phyloP scores from a whole-genome alignment of 352 stramenopile genomes.

The Peronospora destructor region DNA sequence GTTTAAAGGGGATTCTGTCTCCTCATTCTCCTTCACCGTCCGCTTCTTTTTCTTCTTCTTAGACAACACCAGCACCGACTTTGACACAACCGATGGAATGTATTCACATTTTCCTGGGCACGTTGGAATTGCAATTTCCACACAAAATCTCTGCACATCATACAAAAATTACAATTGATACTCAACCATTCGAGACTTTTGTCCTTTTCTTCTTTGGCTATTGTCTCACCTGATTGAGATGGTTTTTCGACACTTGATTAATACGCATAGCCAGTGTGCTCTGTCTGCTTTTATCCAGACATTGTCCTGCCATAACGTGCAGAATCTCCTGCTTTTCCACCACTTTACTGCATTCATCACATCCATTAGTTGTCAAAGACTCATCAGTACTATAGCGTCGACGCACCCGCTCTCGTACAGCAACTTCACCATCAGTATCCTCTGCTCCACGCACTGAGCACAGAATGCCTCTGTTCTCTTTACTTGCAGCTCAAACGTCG shows the following conservation, averaged over 20 bases:
- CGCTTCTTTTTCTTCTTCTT: constrained; percentile 74
- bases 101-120: constrained; percentile 27
- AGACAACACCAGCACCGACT: constrained; percentile 53
- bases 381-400: not conserved
- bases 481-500: constrained; percentile 55
- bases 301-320: constrained; percentile 51
- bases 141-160: constrained; percentile 40
- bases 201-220: not conserved
- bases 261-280: constrained; percentile 59
- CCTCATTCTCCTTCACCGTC: constrained; percentile 38
- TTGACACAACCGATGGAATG: constrained; percentile 31
- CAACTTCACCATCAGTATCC: constrained; percentile 51
- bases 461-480: constrained; percentile 29
- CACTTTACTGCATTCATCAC: constrained; percentile 31
- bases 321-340: constrained; percentile 77
- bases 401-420: constrained; percentile 61
- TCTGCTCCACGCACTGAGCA: constrained; percentile 39
- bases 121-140: constrained; percentile 44
- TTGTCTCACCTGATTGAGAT: constrained; percentile 60
- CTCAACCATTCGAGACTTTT: not conserved
- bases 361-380: constrained; percentile 1
- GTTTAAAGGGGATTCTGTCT: constrained; percentile 27
- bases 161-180: constrained; percentile 1
- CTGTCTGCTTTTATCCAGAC: constrained; percentile 45
- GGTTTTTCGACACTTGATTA: constrained; percentile 79